Evolutionary conservation across 2,329 filamentous ascomycete genomes (phyloP), one percentile per base, ranked within the genome.

Genomic region (Thermoascus crustaceus): DNA sequence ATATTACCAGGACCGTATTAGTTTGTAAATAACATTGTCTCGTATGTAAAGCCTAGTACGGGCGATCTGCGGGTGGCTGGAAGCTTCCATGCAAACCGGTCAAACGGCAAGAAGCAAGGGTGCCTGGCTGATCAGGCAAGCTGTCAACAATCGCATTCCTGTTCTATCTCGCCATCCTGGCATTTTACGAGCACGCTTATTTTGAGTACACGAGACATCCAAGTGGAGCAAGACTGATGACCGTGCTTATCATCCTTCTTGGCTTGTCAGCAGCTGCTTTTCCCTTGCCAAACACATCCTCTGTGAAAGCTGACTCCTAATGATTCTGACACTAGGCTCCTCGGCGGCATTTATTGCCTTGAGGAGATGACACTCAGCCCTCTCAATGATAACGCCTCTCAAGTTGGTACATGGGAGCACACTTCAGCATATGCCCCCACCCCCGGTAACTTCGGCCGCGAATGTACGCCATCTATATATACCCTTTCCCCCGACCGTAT

Each of bases 391-490:
- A 13, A 39, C 37, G 25, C 37, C 24, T 39, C 37, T 30, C 21
- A 41, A 37, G 10, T 22, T 34, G 23, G 42, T 32, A 27, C 32
- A 31, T 46, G 40, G 46, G 45, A 47, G 35, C 36, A 34, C 34
- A 41, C 31, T 29, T 40, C 45, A 19, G 44, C 39, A 32, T 46
- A 48, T 44, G 38, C 35, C 32, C 46, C 40, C 24, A 52, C 44
- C 30, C 40, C 44, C 27, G 41, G 44, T 38, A 29, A 44, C 40
- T 36, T 38, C 14, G 37, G 39, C 37, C 40, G 35, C 26, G 41
- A 47, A 41, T 38, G 8, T 19, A 47, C 41, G 25, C 41, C 33
- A 44, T 46, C 38, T 32, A 35, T 45, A 41, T 34, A 29, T 33
- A 35, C 42, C 27, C 34, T 33, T 29, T 47, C 40, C 30, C 46